Evolutionary conservation across 257 asterid species (phyloP), one percentile per base, ranked within the genome.

Genomic region (Solanum bukasovii): DNA sequence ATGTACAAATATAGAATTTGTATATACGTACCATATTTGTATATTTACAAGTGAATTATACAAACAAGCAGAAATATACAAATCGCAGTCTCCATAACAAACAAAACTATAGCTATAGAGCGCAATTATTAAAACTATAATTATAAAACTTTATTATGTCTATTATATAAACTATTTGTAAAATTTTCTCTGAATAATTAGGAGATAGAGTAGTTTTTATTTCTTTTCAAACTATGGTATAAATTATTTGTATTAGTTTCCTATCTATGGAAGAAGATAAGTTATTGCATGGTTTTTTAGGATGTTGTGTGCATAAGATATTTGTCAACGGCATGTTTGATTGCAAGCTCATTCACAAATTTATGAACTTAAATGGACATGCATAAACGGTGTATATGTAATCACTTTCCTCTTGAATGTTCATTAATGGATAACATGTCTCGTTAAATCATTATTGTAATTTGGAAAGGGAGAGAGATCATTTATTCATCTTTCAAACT

Each of bases 391-490:
- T 52, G 63, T 18, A 52, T 52, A 16, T 61, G 11, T 61, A 61
- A 61, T 9, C 29, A 52, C 6, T 21, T 8, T 1, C 13, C 68
- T 4, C 27, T 61, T 61, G 13, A 61, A 21, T 23, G 27, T 61
- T 23, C 5, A 63, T 63, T 23, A 10, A 23, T 63, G 25, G 31
- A 63, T 63, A 9, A 23, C 29, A 63, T 63, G 5, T 63, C 14
- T 63, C 1, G 31, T 23, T 10, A 63, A 63, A 23, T 23, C 0
- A 23, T 63, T 23, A 9, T 63, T 63, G 14, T 23, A 23, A 23
- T 9, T 23, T 63, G 1, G 0, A n/a, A 23, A 4, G 7, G 0
- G 2, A 25, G 20, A 23, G 1, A 67, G 4, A 27, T 7, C 1
- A 7, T 67, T 13, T 2, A 5, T 27, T 67, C 14, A 3, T 67